phyloP scores from a whole-genome alignment of 106 monocot species.

The Apostasia ramifera region DNA sequence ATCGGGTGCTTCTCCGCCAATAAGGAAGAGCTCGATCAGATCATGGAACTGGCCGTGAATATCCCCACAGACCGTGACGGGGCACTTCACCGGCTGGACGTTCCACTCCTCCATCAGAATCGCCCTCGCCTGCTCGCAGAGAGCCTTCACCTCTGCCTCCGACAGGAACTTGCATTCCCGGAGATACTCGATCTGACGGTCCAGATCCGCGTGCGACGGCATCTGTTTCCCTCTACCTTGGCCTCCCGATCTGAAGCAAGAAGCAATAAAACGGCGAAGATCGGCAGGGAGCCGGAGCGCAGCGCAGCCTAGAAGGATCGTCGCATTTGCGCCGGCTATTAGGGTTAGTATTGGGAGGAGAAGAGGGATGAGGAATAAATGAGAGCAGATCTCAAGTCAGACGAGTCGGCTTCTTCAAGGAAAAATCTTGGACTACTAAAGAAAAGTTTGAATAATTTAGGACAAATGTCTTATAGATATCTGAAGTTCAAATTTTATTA shows the following conservation, averaged over 20 bases:
- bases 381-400: background rate
- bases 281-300: background rate
- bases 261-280: conserved; percentile 7
- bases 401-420: background rate
- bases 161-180: conserved; percentile 23
- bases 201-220: conserved; percentile 13
- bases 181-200: conserved; percentile 18
- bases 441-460: background rate
- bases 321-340: background rate
- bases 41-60: conserved; percentile 46
- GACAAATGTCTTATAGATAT: conserved; percentile 15
- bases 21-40: conserved; percentile 39
- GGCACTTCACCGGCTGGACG: conserved; percentile 35
- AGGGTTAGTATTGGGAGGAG: conserved; percentile 1
- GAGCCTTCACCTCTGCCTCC: conserved; percentile 16
- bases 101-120: conserved; percentile 44
- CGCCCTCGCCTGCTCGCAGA: conserved; percentile 40
- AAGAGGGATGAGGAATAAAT: too few species aligned
- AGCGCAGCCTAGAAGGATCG: conserved; percentile 1
- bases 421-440: conserved; percentile 29
- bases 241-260: conserved; percentile 1
- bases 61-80: conserved; percentile 40
- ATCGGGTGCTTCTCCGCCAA: conserved; percentile 34
- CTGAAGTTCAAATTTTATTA: conserved; percentile 29
- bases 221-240: background rate